phyloP scores from a whole-genome alignment of 768 basidiomycete species.

The Agrocybe pediades region DNA sequence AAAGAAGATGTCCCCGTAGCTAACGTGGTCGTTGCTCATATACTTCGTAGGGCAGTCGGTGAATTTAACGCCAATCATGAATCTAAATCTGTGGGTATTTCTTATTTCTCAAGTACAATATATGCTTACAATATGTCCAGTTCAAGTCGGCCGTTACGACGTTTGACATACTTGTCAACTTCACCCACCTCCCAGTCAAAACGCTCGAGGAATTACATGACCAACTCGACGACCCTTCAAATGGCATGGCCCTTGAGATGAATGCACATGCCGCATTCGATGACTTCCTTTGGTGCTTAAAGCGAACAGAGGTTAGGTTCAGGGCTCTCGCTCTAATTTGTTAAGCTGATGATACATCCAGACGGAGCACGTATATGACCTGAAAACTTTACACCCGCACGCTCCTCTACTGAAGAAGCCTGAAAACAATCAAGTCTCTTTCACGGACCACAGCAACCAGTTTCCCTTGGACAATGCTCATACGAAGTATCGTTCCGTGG shows the following conservation, averaged over 20 bases:
- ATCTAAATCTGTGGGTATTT: conserved; percentile 11
- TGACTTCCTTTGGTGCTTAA: conserved; percentile 14
- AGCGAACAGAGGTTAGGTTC: conserved; percentile 9
- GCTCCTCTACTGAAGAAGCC: neutral
- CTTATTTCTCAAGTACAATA: neutral
- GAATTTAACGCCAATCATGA: conserved; percentile 2
- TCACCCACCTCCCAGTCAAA: too few species aligned
- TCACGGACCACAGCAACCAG: conserved; percentile 14
- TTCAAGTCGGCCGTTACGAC: conserved; percentile 10
- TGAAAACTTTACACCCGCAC: conserved; percentile 6
- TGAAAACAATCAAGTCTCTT: conserved; percentile 10
- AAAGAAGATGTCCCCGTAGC: neutral
- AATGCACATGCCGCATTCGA: conserved; percentile 2
- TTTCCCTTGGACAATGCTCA: conserved; percentile 3
- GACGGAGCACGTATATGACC: conserved; percentile 7
- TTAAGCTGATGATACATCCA: conserved; percentile 2
- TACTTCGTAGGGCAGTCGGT: conserved; percentile 9
- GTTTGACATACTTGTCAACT: conserved; percentile 12
- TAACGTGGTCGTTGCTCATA: conserved; percentile 3
- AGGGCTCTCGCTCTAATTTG: neutral
- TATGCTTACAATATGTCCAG: conserved; percentile 6
- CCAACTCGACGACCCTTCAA: too few species aligned
- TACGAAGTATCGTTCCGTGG: conserved; percentile 1
- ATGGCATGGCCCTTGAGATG: too few species aligned
- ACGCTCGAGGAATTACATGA: too few species aligned